Evolutionary conservation across 805 yeast species (phyloP).

Genomic region (Vanderwaltozyma tropicalis): DNA sequence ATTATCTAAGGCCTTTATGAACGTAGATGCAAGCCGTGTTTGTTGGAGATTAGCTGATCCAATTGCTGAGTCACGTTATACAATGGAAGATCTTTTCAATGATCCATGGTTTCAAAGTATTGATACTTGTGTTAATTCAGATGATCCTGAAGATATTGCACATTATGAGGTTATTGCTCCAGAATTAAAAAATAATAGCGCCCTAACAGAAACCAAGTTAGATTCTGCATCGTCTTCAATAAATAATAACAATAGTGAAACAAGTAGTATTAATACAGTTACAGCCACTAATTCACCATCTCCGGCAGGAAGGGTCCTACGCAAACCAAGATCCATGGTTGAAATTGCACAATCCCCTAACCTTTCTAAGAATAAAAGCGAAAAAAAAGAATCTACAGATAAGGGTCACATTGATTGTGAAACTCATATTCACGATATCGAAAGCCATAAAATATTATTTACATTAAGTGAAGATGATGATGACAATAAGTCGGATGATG

Average conservation of each 20-base stretch:
- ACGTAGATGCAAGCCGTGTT: conserved; percentile 52
- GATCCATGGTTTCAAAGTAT: conserved; percentile 56
- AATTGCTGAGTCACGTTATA: conserved; percentile 41
- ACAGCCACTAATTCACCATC: background rate
- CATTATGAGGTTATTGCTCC: background rate
- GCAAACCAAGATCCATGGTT: conserved; percentile 17
- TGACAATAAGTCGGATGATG: background rate
- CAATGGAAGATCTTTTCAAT: conserved; percentile 40
- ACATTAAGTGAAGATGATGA: conserved; percentile 4
- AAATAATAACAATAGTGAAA: background rate
- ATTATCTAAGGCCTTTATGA: conserved; percentile 52
- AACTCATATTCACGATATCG: conserved; percentile 1
- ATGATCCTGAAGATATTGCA: conserved; percentile 4
- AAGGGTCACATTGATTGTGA: background rate
- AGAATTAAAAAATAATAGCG: background rate
- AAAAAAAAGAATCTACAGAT: conserved; percentile 2
- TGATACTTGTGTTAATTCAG: conserved; percentile 40
- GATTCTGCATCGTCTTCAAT: no score
- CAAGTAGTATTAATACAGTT: background rate
- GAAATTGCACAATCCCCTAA: conserved; percentile 16
- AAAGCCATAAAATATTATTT: conserved; percentile 4
- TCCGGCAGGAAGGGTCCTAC: background rate
- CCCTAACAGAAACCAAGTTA: background rate
- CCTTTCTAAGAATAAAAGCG: background rate
- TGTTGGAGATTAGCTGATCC: conserved; percentile 73